Evolutionary conservation across 2,329 filamentous ascomycete genomes (phyloP), one percentile per base, ranked within the genome.

Genomic region (Aureobasidium sp.): DNA sequence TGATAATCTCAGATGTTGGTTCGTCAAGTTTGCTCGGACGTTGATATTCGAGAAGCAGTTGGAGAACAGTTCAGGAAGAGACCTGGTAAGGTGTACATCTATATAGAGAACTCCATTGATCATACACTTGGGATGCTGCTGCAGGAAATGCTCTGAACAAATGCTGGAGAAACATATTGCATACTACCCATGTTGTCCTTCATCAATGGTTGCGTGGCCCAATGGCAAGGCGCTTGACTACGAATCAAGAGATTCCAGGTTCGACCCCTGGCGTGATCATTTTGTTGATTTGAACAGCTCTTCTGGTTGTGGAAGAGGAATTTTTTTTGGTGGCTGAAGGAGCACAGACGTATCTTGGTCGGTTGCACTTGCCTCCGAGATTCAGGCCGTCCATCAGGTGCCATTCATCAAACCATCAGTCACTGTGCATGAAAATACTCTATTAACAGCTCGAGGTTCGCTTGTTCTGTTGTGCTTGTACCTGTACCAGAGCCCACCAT

Each of bases 191-290:
- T 17, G 5, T 5, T 39, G 20, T 8, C 15, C 36, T 57, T 14
- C 42, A 59, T 49, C 31, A 59, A 49, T 49, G 63, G 63, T 37
- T 61, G 65, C 65, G 70, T 81, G 79, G 79, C 79, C 79, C 78
- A 81, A 81, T 81, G 79, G 79, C 78, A 81, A 81, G 79, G 79
- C 78, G 78, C 77, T 80, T 81, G 79, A 81, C 79, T 81, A 80
- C 78, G 78, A 79, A 59, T 64, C 53, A 64, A 62, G 62, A 63
- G 56, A 63, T 63, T 63, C 37, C 62, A 63, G 62, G 62, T 63
- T 63, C 62, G 62, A 63, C 41, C 62, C 62, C 62, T 63, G 62
- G 42, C 60, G 60, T 56, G 60, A 29, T 62, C 59, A 62, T 17
- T 52, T 47, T 62, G 22, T 62, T 60, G n/a, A n/a, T n/a, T n/a